Base-by-base conservation (phyloP, 2,329 filamentous ascomycete species). In the Colletotrichum sublineola region DNA sequence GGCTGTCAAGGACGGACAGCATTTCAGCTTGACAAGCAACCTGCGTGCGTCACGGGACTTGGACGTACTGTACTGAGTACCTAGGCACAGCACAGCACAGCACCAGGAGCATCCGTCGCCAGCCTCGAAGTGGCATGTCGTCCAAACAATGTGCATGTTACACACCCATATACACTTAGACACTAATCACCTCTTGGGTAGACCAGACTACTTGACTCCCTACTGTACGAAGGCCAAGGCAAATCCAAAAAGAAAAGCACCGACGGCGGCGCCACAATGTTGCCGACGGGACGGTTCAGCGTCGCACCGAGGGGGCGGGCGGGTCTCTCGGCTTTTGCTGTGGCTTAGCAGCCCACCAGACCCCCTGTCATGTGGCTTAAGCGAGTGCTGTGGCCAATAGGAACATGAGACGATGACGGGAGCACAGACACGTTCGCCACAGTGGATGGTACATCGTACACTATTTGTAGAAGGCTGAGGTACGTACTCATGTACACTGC, bases 41-140 rank as follows among this genome's bases (percentile, higher is more conserved):
- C 24, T 24, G 24, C 24, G 24, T 24, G 24, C 24, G 24, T 24
- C 24, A 24, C 24, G 24, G 24, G 24, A 24, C 24, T 24, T 24
- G 24, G 24, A 24, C 24, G 24, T 24, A 24, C 24, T 24, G 24
- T 24, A 24, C 24, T 24, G 24, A 24, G 24, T 24, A 24, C 24
- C 24, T 24, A 24, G 24, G 24, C 24, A 24, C 24, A 24, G 24
- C 24, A 24, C 24, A 24, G 24, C 24, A 6, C 15, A 63, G 29
- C 9, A 9, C 7, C 48, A 14, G 9, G 6, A 55, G 42, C 15
- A 40, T 6, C 4, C 4, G n/a, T 53, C 62, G 40, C 38, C 38
- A 64, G 62, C 62, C 62, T 64, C 62, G 62, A 56, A 56, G 12
- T 56, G 50, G 62, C 62, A 64, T 64, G 62, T 64, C 62, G 62